A percentile compares a stretch with the other conserved stretches of the same genome.
phyloP scores from a whole-genome alignment of 2,329 filamentous ascomycete genomes.

The Trichoderma sp. region DNA sequence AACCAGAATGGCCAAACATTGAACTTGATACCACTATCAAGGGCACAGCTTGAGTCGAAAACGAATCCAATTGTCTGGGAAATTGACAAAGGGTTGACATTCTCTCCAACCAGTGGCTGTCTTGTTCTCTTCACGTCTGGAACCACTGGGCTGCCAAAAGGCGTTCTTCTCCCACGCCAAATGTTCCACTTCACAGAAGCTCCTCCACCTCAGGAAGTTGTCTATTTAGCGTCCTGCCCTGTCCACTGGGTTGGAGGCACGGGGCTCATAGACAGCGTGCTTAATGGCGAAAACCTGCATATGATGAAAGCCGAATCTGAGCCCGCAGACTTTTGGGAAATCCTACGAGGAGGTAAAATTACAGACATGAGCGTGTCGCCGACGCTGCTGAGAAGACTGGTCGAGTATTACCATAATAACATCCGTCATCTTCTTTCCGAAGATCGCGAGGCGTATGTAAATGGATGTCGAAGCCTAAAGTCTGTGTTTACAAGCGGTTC shows the following conservation, averaged over 20 bases:
- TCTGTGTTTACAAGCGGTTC: background rate
- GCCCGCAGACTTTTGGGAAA: background rate
- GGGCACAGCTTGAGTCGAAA: background rate
- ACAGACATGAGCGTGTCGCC: background rate
- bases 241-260: background rate
- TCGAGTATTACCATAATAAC: background rate
- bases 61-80: background rate
- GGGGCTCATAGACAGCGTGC: background rate
- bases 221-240: background rate
- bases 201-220: background rate
- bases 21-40: background rate
- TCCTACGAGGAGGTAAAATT: background rate
- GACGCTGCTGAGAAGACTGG: background rate
- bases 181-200: background rate
- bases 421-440: background rate
- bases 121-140: conserved; percentile 55
- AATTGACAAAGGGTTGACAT: background rate
- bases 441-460: background rate
- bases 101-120: conserved; percentile 11
- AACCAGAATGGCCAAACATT: background rate
- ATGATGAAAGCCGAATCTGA: background rate
- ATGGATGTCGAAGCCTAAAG: background rate
- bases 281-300: background rate
- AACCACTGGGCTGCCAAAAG: conserved; percentile 47
- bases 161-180: conserved; percentile 55